Base-by-base conservation (phyloP, 139 green algal genomes). In the Gonium pectorale region DNA sequence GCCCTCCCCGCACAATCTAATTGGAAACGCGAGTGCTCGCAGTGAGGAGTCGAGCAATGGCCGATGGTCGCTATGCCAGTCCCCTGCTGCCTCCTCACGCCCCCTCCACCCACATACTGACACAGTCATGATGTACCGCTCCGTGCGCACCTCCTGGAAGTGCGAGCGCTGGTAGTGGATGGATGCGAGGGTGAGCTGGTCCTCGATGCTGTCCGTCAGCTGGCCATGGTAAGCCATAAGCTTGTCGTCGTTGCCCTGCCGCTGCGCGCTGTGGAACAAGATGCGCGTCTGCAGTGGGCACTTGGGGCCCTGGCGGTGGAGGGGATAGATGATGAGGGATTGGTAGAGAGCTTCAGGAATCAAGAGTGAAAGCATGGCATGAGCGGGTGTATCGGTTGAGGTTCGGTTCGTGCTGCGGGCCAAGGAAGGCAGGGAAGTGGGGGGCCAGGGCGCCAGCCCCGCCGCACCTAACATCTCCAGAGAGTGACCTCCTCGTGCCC, bases 181-280 rank as follows among this genome's bases (percentile, higher is more conserved):
- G 72, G 86, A 86, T 21, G 95, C 95, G 22, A 98, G 85, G 5
- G 86, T 93, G 5, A 98, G 92, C 86, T 96, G 93, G 86, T 98
- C 95, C 78, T 96, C 94, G 7, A 93, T 87, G 59, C 66, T 88
- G 33, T 97, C 92, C n/a, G 86, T 90, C 38, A 98, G 87, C 77
- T 93, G 80, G 66, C 91, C 83, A 82, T 96, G 94, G 67, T 91
- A 92, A 43, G 91, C 64, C 93, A 97, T 94, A 35, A 97, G 89
- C 64, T 93, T 93, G 24, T 81, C 81, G 79, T 98, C 94, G 69
- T 97, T 92, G 56, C 81, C 77, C 43, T 83, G 72, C 38, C 79
- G 64, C 79, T 97, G 92, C 2, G 93, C 93, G 44, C 83, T 89
- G 78, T 97, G 95, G 79, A 97, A 96, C 59, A 97, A 83, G 19